Evolutionary conservation across 73 alveolate genomes (phyloP).

Genomic region (Tetrahymena malaccensis): DNA sequence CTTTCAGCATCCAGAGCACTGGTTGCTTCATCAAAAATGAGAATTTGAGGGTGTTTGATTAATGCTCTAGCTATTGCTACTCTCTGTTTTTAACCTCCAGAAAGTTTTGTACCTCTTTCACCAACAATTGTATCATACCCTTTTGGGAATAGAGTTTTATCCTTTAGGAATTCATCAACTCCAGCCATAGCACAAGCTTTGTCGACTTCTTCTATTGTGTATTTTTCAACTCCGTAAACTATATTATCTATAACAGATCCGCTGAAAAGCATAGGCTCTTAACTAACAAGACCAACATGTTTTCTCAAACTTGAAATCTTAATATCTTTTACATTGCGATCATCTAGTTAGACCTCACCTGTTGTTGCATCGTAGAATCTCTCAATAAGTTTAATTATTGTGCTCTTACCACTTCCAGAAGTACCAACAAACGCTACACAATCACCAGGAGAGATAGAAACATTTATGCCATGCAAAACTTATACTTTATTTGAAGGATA

Average conservation of each 20-base stretch:
- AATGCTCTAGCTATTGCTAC: constrained; percentile 56
- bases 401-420: constrained; percentile 89
- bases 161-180: constrained; percentile 18
- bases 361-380: constrained; percentile 76
- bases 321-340: constrained; percentile 23
- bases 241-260: constrained; percentile 51
- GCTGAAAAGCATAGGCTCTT: constrained; percentile 75
- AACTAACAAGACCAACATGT: constrained; percentile 67
- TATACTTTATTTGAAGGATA: constrained; percentile 52
- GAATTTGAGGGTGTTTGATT: constrained; percentile 29
- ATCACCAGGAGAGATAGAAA: constrained; percentile 55
- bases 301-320: constrained; percentile 50
- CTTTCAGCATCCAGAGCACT: constrained; percentile 47
- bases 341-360: constrained; percentile 67
- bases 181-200: constrained; percentile 44
- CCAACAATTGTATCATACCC: constrained; percentile 45
- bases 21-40: constrained; percentile 55
- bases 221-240: constrained; percentile 44
- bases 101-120: constrained; percentile 40
- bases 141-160: constrained; percentile 29
- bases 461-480: constrained; percentile 44
- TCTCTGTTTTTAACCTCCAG: constrained; percentile 53
- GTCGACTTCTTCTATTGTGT: constrained; percentile 26
- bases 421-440: constrained; percentile 83
- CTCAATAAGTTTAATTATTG: constrained; percentile 62